Evolutionary conservation across 768 basidiomycete genomes (phyloP), one percentile per base, ranked within the genome.

Genomic region (Filobasidium floriforme): DNA sequence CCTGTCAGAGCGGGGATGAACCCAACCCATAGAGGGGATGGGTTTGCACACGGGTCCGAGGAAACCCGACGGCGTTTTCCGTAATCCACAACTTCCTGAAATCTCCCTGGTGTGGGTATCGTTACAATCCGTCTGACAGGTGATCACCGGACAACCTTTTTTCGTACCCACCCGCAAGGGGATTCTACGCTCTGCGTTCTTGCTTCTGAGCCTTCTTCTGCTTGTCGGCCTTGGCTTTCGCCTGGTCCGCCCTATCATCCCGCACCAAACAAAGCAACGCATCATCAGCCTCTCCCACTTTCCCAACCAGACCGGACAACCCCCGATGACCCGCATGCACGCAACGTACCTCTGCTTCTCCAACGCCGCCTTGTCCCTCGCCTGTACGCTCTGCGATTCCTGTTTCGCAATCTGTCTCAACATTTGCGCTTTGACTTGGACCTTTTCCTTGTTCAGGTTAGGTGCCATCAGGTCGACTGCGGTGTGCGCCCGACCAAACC

Each of bases 201-300:
- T 71, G 71, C 69, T 78, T 78, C 19, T 73, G 73, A 9, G 76
- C 75, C 60, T 78, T 78, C 67, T 78, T 78, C 71, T 78, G 74
- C 64, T 76, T 75, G 41, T 78, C 77, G 14, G 74, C 73, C 51
- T 76, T 76, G 1, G 77, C 74, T 66, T 75, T 76, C 1, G 75
- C 77, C 52, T 69, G 68, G 65, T 78, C 77, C 18, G 74, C 74
- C 26, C 75, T 76, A n/a, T n/a, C n/a, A n/a, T n/a, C n/a, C n/a
- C n/a, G n/a, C n/a, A n/a, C n/a, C n/a, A n/a, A n/a, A n/a, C n/a
- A n/a, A 62, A 49, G 7, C 51, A 61, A n/a, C 22, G 3, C 46
- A 14, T 3, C 12, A 49, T 49, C 46, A 49, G 43, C 43, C 43
- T 44, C 43, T 44, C 10, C 43, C 10, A 7, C 46, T 29, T 54